Conservation (phyloP, 176 grass and related monocot genomes). For the Poa pratensis region DNA sequence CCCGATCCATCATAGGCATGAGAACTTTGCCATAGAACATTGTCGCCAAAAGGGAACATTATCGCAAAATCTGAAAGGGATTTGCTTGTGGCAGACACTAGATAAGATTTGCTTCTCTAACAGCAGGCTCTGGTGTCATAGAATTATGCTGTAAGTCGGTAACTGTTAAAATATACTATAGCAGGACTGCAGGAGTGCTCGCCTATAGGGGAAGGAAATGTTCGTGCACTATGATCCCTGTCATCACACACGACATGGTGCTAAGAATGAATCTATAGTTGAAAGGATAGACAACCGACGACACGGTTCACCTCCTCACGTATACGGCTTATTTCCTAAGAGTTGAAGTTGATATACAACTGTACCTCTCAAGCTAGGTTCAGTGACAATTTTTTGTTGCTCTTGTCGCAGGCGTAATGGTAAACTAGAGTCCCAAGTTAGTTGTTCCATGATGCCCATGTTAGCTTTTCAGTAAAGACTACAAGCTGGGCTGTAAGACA, state of each 20-base stretch:
- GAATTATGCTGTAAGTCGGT: background rate
- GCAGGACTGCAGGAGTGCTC: background rate
- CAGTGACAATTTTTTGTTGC: background rate
- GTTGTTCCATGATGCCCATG: background rate
- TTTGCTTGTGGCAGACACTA: background rate
- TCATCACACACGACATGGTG: background rate
- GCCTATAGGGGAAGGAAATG: background rate
- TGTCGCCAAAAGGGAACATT: constrained; percentile 23
- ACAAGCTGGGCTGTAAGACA: background rate
- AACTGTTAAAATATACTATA: background rate
- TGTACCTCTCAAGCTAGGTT: background rate
- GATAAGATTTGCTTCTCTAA: background rate
- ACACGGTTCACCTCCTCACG: background rate
- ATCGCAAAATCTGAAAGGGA: background rate
- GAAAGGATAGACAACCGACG: background rate
- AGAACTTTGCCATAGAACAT: constrained; percentile 13
- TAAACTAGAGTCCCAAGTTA: background rate
- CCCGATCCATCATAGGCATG: constrained; percentile 81
- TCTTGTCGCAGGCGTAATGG: background rate
- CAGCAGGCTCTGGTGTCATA: background rate
- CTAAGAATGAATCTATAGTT: background rate
- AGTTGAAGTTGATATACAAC: background rate
- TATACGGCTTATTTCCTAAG: background rate
- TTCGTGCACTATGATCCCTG: background rate
- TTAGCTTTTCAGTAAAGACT: background rate